Evolutionary conservation across 2,329 filamentous ascomycete genomes (phyloP).

Genomic region (Bimuria novae-zelandiae): DNA sequence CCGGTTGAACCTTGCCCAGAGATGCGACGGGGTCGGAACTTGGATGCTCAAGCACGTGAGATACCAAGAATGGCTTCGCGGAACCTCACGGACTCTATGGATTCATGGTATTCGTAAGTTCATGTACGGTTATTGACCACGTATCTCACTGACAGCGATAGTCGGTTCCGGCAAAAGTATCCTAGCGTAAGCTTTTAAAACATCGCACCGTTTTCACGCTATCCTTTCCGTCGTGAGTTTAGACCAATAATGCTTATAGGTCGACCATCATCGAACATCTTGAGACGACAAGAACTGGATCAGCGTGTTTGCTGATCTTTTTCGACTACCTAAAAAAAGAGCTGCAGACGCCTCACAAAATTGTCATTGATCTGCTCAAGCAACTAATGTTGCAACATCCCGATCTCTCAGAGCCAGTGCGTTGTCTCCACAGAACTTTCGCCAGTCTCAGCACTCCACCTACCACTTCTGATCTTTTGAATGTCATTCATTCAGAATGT

Average conservation of each 20-base stretch:
- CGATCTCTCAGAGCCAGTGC: slow-evolving; percentile 2
- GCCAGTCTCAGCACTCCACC: neutral
- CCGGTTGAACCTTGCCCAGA: neutral
- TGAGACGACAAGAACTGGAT: neutral
- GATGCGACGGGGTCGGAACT: neutral
- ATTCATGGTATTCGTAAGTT: neutral
- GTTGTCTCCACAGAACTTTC: neutral
- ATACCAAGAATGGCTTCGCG: neutral
- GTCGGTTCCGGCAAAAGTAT: neutral
- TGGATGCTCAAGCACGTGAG: neutral
- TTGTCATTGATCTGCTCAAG: neutral
- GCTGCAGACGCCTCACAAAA: neutral
- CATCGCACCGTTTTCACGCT: neutral
- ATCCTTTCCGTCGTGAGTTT: neutral
- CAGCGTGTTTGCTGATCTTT: slow-evolving; percentile 5
- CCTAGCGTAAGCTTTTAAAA: neutral
- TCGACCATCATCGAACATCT: slow-evolving; percentile 8
- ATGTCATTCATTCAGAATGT: neutral
- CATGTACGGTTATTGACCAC: too few species aligned
- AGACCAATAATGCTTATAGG: neutral
- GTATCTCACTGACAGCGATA: neutral
- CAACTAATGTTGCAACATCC: neutral
- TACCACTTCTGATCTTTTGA: neutral
- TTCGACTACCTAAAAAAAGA: neutral
- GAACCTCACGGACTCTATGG: neutral